Percentiles rank a stretch among this genome's conserved stretches.
Conservation (phyloP, 495 filamentous ascomycete species). For the Tuber microsphaerosporum region DNA sequence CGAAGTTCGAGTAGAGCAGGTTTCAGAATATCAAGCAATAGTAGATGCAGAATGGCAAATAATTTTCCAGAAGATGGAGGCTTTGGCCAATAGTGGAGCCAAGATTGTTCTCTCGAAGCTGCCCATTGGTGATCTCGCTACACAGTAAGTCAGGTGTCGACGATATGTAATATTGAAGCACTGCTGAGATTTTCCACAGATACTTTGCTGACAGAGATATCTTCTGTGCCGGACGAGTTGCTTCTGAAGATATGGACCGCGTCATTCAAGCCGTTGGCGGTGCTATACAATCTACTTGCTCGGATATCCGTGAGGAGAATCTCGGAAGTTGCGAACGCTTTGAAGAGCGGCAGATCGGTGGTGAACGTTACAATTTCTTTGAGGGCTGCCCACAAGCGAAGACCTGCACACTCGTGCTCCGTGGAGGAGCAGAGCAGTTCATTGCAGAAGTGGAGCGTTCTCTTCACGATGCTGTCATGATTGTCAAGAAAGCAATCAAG, state of each 20-base stretch:
- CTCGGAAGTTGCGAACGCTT: constrained; percentile 85
- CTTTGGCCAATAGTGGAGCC: constrained; percentile 81
- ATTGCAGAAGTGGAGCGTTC: constrained; percentile 97
- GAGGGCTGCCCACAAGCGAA: constrained; percentile 89
- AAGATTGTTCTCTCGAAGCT: constrained; percentile 96
- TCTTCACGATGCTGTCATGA: constrained; percentile 98
- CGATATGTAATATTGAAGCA: not conserved
- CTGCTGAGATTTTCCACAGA: constrained; percentile 42
- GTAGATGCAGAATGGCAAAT: constrained; percentile 99
- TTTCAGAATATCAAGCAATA: constrained; percentile 98
- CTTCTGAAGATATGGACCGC: constrained; percentile 89
- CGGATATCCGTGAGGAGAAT: constrained; percentile 82
- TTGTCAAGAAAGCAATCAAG: constrained; percentile 92
- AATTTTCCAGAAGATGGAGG: constrained; percentile 98
- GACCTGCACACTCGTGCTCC: constrained; percentile 91
- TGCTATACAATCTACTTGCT: constrained; percentile 89
- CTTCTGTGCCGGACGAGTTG: constrained; percentile 93
- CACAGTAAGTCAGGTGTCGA: constrained; percentile 56
- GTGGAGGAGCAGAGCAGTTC: constrained; percentile 96
- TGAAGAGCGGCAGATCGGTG: constrained; percentile 93
- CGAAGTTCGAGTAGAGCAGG: constrained; percentile 94
- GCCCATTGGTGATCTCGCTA: constrained; percentile 94
- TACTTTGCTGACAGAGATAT: constrained; percentile 97
- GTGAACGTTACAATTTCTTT: constrained; percentile 97
- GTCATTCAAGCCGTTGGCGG: constrained; percentile 91